Evolutionary conservation across 768 basidiomycete species (phyloP), one percentile per base, ranked within the genome.

Genomic region (Lanmaoa rubissima): DNA sequence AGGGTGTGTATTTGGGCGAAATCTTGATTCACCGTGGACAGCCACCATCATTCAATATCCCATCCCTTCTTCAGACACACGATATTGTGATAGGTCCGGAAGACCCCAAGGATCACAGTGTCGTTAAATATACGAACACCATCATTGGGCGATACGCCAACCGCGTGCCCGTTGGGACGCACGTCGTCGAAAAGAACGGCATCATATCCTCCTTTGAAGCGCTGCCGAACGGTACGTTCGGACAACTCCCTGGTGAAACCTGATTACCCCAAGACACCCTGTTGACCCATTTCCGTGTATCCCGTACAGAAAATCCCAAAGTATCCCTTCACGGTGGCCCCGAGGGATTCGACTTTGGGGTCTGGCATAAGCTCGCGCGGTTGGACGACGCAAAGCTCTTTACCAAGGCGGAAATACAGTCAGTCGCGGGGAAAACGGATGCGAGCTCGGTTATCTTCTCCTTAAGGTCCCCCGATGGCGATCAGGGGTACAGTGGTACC

Each of bases 21-120:
- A 2, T 13, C 6, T 1, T 19, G 45, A 12, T 35, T 5, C 5
- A 34, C 28, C 5, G 4, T n/a, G 12, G 32, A 14, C n/a, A 17
- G 26, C 13, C 28, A n/a, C 14, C 26, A n/a, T 32, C 34, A 8
- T 50, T 28, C 14, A n/a, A 40, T 8, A 34, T 10, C 21, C 28
- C 24, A 3, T 46, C 1, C 4, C 31, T 39, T 19, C 47, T 31
- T 7, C 61, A 88, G 87, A 87, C 85, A 7, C 86, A 90, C 71
- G 89, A 90, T 69, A 79, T 91, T 55, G 82, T 91, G 42, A 78
- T 89, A 61, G 89, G 88, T 17, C 88, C 89, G 39, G 84, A 88
- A 73, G 70, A 75, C 43, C 82, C 87, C 48, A 64, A 77, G 59
- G 82, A 77, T 57, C 87, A 90, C 68, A 67, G 75, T 34, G 70